Conservation (phyloP, 306 rosid species). For the Nissolia schottii region DNA sequence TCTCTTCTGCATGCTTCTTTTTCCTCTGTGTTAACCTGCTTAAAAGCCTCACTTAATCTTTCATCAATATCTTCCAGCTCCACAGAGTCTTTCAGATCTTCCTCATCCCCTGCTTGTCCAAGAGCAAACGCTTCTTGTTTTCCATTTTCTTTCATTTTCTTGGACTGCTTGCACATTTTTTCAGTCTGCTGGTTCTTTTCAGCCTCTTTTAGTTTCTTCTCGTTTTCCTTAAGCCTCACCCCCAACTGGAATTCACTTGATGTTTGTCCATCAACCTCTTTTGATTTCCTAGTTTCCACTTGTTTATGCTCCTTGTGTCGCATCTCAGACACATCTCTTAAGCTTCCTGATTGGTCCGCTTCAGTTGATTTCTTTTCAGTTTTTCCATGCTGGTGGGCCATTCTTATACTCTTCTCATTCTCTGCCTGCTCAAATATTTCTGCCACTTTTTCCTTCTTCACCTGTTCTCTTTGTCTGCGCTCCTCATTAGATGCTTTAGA, state of each 20-base stretch:
- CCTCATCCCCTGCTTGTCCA: constrained; percentile 25
- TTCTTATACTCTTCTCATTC: constrained; percentile 21
- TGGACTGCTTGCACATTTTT: constrained; percentile 18
- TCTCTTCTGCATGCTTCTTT: constrained; percentile 19
- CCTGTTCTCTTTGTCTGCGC: constrained; percentile 31
- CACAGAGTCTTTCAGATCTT: constrained; percentile 23
- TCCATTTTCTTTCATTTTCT: constrained; percentile 33
- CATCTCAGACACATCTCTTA: constrained; percentile 26
- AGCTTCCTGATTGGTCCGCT: constrained; percentile 26
- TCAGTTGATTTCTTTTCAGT: constrained; percentile 15
- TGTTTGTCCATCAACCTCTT: constrained; percentile 28
- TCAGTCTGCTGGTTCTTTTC: constrained; percentile 18
- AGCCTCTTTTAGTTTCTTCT: constrained; percentile 27
- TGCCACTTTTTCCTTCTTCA: constrained; percentile 39
- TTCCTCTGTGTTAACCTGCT: constrained; percentile 8
- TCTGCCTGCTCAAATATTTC: constrained; percentile 25
- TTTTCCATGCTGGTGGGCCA: constrained; percentile 25
- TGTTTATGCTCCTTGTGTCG: constrained; percentile 28
- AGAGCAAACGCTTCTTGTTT: constrained; percentile 24
- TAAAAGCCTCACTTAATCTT: constrained; percentile 19
- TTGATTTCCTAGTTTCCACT: constrained; percentile 8
- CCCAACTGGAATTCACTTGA: constrained; percentile 36
- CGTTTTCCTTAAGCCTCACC: constrained; percentile 30
- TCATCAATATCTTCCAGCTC: constrained; percentile 32
- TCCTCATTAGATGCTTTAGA: constrained; percentile 40